A percentile compares a stretch with the other conserved stretches of the same genome.
These are phyloP conservation scores for Pseudotulostoma volvatum DNA, from an alignment of 495 filamentous ascomycete species.

Conservation along the genomic window DNA sequence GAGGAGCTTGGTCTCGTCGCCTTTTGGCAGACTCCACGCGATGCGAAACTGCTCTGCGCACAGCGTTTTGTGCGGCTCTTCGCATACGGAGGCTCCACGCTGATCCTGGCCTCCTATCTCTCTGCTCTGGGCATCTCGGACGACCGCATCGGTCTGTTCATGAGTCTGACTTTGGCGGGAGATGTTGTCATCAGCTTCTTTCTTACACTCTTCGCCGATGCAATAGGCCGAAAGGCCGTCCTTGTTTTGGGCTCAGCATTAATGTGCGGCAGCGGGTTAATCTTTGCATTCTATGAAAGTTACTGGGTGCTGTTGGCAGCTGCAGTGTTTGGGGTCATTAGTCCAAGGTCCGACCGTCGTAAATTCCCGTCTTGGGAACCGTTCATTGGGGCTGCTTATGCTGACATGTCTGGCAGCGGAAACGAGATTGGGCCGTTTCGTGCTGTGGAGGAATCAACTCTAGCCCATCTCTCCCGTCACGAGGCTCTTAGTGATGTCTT, in stretches of 20 bases:
- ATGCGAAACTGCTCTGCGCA: constrained; percentile 58
- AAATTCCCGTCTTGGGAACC: neutral
- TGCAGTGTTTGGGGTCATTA: constrained; percentile 68
- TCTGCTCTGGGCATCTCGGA: constrained; percentile 48
- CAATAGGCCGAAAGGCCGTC: constrained; percentile 51
- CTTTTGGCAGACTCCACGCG: constrained; percentile 28
- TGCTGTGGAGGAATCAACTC: constrained; percentile 68
- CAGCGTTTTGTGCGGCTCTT: constrained; percentile 65
- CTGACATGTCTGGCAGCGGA: constrained; percentile 32
- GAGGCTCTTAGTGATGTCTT: constrained; percentile 54
- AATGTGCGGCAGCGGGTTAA: constrained; percentile 50
- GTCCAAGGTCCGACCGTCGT: constrained; percentile 38
- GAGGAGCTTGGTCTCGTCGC: constrained; percentile 24
- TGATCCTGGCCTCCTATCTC: constrained; percentile 61
- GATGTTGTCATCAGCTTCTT: constrained; percentile 64
- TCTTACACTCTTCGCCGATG: constrained; percentile 61
- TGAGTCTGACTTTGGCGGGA: constrained; percentile 70
- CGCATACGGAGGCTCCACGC: constrained; percentile 58
- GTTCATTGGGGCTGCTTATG: too few relatives aligned
- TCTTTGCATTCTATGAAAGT: constrained; percentile 51
- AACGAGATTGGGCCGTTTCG: constrained; percentile 72
- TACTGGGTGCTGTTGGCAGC: constrained; percentile 62
- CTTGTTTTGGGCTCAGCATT: constrained; percentile 49
- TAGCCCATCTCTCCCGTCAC: constrained; percentile 53
- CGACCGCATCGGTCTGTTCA: constrained; percentile 68